Base-by-base conservation (phyloP, 2,329 filamentous ascomycete species). In the Truncatella angustata region DNA sequence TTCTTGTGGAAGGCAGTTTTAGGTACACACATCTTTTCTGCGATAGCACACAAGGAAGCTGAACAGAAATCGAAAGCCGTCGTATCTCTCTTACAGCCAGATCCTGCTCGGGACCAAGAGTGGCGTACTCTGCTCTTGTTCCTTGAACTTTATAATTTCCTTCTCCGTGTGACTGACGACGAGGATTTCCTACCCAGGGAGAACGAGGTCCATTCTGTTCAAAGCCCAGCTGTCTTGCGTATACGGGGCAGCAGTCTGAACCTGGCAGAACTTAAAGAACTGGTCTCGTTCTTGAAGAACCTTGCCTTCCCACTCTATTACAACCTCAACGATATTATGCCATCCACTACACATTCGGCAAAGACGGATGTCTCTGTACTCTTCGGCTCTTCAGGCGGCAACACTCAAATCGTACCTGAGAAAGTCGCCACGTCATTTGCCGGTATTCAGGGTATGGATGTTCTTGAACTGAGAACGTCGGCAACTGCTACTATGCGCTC, bases 121-220 rank as follows among this genome's bases (percentile, higher is more conserved):
- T 99, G 94, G 94, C 86, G 88, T 16, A 86, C 94, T 1, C 83
- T 96, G 37, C 76, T 97, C 0, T 79, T 99, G 0, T 97, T 99
- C 64, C 78, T 99, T 5, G 94, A 99, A 62, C 80, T 99, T 0
- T 99, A 97, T 66, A 91, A 88, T 2, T 97, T 97, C 66, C 84
- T 97, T 2, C 75, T 97, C 11, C 88, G 94, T 60, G 84, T 97
- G 30, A 96, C 93, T 66, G 94, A 99, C 60, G 94, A 99, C 57
- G 93, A 97, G 59, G 94, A 99, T 61, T 99, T 99, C 65, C 88
- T 96, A 81, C 84, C 52, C 78, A 79, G 51, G 72, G 81, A 55
- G 72, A 69, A 35, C 73, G 75, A 23, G 59, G 63, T 50, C 53
- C 67, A 26, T 59, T 72, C 18, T 59, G 68, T 70, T n/a, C 65